phyloP scores from a whole-genome alignment of 2,329 filamentous ascomycete genomes.

The Verticillium nonalfalfae region DNA sequence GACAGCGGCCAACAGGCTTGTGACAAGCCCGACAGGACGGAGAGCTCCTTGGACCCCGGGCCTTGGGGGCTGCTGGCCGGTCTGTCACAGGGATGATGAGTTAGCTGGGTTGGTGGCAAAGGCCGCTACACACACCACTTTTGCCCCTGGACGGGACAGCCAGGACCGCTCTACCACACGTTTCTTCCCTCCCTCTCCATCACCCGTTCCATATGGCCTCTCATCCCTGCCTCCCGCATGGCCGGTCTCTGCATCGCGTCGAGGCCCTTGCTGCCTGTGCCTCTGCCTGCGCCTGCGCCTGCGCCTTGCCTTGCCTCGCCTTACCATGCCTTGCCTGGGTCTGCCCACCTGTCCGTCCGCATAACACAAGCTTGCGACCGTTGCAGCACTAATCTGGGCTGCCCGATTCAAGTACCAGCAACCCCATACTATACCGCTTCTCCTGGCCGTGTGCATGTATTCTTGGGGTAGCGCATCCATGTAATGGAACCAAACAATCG shows the following conservation, averaged over 20 bases:
- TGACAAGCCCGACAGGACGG: neutral
- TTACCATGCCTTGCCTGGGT: neutral
- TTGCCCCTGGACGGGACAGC: neutral
- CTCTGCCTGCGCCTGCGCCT: neutral
- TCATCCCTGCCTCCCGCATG: conserved; percentile 3
- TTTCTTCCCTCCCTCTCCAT: conserved; percentile 3
- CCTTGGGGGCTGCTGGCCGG: neutral
- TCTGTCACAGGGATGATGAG: neutral
- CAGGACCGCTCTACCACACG: conserved; percentile 5
- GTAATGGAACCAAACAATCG: neutral
- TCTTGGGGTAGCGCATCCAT: neutral
- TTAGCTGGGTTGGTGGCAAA: neutral
- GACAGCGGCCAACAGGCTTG: conserved; percentile 16
- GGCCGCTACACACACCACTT: neutral
- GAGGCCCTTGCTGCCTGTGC: neutral
- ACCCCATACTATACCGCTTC: neutral
- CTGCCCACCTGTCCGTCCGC: neutral
- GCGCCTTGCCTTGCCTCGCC: conserved; percentile 1
- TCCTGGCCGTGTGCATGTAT: too few species aligned
- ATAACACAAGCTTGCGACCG: neutral
- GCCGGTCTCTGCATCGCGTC: neutral
- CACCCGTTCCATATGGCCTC: conserved; percentile 1
- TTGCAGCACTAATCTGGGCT: neutral
- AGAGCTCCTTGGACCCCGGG: neutral
- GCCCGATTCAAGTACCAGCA: neutral